Evolutionary conservation across 805 yeast genomes (phyloP).

Genomic region (Candida insectalens): DNA sequence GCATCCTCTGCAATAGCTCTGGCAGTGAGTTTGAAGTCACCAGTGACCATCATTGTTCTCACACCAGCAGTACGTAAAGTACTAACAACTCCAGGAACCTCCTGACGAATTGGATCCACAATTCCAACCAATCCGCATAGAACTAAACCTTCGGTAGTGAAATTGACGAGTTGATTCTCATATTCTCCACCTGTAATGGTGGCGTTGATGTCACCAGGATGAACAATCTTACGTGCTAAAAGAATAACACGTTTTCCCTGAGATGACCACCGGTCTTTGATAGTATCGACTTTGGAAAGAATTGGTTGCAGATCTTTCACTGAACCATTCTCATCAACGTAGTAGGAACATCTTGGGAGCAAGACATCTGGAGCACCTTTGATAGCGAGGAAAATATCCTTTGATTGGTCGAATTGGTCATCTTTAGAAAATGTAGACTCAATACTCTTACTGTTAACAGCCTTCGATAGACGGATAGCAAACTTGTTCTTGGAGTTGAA

Average conservation of each 20-base stretch:
- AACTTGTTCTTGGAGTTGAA: conserved; percentile 40
- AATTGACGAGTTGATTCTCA: conserved; percentile 3
- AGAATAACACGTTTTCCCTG: conserved; percentile 29
- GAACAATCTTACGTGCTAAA: conserved; percentile 19
- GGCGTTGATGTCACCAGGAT: conserved; percentile 8
- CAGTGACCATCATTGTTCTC: conserved; percentile 36
- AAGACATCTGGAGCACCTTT: no score
- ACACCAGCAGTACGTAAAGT: conserved; percentile 30
- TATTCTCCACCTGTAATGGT: conserved; percentile 2
- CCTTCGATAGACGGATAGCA: conserved; percentile 25
- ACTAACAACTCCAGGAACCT: conserved; percentile 23
- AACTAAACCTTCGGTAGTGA: conserved; percentile 12
- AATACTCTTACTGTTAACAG: conserved; percentile 53
- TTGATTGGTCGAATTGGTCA: no score
- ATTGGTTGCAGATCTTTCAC: conserved; percentile 11
- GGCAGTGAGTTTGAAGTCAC: conserved; percentile 33
- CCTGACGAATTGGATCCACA: conserved; percentile 33
- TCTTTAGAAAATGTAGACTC: conserved; percentile 48
- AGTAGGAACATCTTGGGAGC: conserved; percentile 9
- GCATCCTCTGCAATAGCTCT: not conserved
- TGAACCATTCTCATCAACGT: conserved; percentile 18
- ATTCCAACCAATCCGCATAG: conserved; percentile 32
- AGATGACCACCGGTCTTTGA: conserved; percentile 27
- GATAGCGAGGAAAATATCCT: conserved; percentile 48
- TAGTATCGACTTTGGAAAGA: conserved; percentile 16